phyloP scores from a whole-genome alignment of 192 early-diverging fungal genomes.

The Entomortierella parvispora region DNA sequence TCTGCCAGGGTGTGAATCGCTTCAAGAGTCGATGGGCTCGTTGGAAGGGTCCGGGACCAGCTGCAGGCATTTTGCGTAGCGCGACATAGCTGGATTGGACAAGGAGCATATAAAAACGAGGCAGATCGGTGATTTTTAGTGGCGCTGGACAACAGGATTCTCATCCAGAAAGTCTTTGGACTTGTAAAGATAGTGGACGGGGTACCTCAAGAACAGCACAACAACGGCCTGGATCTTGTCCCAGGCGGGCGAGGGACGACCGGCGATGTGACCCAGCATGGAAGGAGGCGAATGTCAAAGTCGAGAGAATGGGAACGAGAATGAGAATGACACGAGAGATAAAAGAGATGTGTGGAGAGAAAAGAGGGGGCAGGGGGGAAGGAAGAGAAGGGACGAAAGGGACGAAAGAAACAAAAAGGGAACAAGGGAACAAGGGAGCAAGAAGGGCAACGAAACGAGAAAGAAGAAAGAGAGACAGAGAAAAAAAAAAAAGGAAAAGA shows the following conservation, averaged over 20 bases:
- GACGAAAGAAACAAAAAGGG: not conserved
- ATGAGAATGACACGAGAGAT: not conserved
- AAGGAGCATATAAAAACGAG: not conserved
- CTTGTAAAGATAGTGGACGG: not conserved
- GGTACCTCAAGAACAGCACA: slow-evolving; percentile 59
- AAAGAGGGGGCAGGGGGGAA: not conserved
- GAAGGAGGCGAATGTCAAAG: not conserved
- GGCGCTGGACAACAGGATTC: not conserved
- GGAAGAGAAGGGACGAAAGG: not conserved
- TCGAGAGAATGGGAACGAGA: no score
- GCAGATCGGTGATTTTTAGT: not conserved
- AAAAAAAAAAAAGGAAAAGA: not conserved
- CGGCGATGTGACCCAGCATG: slow-evolving; percentile 94
- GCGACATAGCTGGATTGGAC: slow-evolving; percentile 17
- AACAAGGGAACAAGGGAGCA: not conserved
- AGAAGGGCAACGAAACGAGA: not conserved
- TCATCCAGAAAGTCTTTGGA: slow-evolving; percentile 6
- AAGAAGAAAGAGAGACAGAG: not conserved
- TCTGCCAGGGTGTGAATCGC: slow-evolving; percentile 38
- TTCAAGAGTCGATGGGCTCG: slow-evolving; percentile 23
- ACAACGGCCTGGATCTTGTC: slow-evolving; percentile 83
- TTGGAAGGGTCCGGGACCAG: slow-evolving; percentile 32
- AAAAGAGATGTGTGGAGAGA: not conserved
- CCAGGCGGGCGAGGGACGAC: slow-evolving; percentile 88
- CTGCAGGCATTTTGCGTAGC: slow-evolving; percentile 24